Evolutionary conservation across 192 early-diverging fungal species (phyloP), one percentile per base, ranked within the genome.

Genomic region (Podila epicladia): DNA sequence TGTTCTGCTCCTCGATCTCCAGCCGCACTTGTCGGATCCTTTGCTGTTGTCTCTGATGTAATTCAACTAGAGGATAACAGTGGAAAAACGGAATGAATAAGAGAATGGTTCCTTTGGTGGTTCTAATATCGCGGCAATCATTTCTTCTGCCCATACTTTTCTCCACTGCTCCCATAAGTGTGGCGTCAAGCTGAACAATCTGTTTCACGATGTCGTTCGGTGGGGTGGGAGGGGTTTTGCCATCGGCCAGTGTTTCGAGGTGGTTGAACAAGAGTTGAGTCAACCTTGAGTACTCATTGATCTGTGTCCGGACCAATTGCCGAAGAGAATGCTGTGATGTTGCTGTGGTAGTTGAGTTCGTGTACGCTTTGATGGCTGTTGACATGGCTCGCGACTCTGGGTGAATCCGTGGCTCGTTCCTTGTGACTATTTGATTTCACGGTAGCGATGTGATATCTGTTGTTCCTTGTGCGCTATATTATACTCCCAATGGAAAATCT

Each of bases 1-100:
- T 69, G 35, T 88, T 82, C 26, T 85, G 82, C 1, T 69, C 77
- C 22, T 86, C 84, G 31, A 88, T 88, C 32, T 88, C 83, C 17
- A 74, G 71, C 35, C 85, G 87, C 13, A 85, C 85, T 58, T 82
- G 77, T n/a, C 66, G 71, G 28, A 88, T 88, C 66, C 59, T 74
- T 33, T 58, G 70, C 57, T 88, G 87, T 32, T 79, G 84, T 50
- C 29, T 67, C 38, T 88, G 87, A 62, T 88, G 87, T 35, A 84
- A 69, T 37, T 85, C 85, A 55, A 88, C 87, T 88, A 71, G 22
- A 26, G 17, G 9, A 62, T 31, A 48, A 41, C 67, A 3, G 53
- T 22, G 20, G 5, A 20, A 55, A 20, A 55, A 55, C 2, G 53
- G 9, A 5, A 9, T 55, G n/a, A 2, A 8, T 26, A 55, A 55